These are phyloP conservation scores for Beauveria rudraprayagi DNA, from an alignment of 2,329 filamentous ascomycete species.

Conservation along the genomic window DNA sequence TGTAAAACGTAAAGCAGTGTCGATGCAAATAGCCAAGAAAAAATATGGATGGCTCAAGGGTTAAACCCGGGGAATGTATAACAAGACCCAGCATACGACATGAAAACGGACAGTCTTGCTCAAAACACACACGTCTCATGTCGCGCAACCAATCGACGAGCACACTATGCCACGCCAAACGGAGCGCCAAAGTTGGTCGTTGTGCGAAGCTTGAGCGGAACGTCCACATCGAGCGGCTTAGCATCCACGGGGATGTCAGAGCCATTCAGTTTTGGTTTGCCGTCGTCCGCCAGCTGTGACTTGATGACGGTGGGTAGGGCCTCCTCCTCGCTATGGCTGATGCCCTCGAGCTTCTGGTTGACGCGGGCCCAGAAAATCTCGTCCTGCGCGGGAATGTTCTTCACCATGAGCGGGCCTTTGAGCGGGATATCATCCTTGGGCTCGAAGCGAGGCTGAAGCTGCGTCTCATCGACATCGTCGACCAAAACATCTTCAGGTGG, in stretches of 20 bases:
- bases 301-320: slow-evolving; percentile 36
- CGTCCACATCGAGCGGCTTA: slow-evolving; percentile 30
- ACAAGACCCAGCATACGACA: no score
- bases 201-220: slow-evolving; percentile 37
- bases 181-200: slow-evolving; percentile 41
- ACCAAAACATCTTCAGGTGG: background rate
- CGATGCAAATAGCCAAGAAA: background rate
- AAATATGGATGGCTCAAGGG: background rate
- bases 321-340: slow-evolving; percentile 39
- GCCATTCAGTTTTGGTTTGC: background rate
- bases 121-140: background rate
- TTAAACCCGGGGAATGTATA: background rate
- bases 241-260: slow-evolving; percentile 9
- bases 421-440: slow-evolving; percentile 37
- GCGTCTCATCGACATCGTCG: slow-evolving; percentile 7
- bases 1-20: background rate
- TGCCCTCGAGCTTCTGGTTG: slow-evolving; percentile 43
- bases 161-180: slow-evolving; percentile 28
- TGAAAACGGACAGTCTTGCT: background rate
- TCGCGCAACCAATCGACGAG: background rate
- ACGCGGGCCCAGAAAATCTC: slow-evolving; percentile 45
- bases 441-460: slow-evolving; percentile 26
- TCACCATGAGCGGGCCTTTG: slow-evolving; percentile 45
- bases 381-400: slow-evolving; percentile 48
- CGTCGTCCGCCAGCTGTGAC: slow-evolving; percentile 23